Percentiles rank a stretch among this genome's conserved stretches.
These are phyloP conservation scores for Strigomonas culicis DNA, from an alignment of 208 protist species.

Conservation along the genomic window DNA sequence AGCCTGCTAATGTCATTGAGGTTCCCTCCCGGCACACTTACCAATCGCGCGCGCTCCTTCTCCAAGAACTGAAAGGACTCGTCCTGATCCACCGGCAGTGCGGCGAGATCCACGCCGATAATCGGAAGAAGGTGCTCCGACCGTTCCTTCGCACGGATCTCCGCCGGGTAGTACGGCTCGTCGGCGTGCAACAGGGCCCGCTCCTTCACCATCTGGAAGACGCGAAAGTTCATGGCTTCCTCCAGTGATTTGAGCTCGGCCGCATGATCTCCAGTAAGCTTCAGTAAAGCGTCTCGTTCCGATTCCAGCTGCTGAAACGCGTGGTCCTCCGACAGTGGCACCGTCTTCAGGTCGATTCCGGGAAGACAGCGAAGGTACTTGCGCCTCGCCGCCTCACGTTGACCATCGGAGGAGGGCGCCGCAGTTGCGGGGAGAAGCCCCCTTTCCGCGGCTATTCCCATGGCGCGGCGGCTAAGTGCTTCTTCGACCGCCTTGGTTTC, in stretches of 20 bases:
- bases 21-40: conserved; percentile 1
- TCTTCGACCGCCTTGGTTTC: conserved; percentile 45
- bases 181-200: conserved; percentile 24
- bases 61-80: conserved; percentile 36
- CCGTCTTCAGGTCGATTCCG: conserved; percentile 31
- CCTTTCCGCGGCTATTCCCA: conserved; percentile 59
- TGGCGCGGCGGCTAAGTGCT: conserved; percentile 68
- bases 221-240: conserved; percentile 67
- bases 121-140: conserved; percentile 44
- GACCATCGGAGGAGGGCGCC: conserved; percentile 36
- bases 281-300: conserved; percentile 23
- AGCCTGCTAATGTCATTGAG: conserved; percentile 32
- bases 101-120: conserved; percentile 20
- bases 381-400: conserved; percentile 37
- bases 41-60: conserved; percentile 51
- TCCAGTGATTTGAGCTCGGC: conserved; percentile 18
- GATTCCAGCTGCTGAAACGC: conserved; percentile 37
- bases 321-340: conserved; percentile 53
- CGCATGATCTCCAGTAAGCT: conserved; percentile 20
- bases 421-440: conserved; percentile 23
- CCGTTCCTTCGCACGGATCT: conserved; percentile 49
- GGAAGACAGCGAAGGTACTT: conserved; percentile 37
- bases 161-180: conserved; percentile 29
- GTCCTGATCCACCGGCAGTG: conserved; percentile 23
- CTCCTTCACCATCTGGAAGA: conserved; percentile 41